Percentiles rank a stretch among this genome's conserved stretches.
Evolutionary conservation across 1,139 yeast species (phyloP).

Genomic region (Saccharomyces hybrid): DNA sequence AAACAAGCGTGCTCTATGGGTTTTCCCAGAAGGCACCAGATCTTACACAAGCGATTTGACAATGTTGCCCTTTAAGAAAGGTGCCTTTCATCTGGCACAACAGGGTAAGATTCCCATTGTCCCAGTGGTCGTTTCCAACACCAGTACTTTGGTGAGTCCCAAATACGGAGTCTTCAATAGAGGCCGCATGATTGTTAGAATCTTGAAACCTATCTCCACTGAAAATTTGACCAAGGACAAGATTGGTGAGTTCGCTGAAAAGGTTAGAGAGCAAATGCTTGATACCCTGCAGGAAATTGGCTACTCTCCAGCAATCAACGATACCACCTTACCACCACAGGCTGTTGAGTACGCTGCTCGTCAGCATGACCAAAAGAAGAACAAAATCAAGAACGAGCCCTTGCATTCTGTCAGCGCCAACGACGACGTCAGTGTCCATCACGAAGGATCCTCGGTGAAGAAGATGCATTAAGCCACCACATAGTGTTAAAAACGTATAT

Average conservation of each 20-base stretch:
- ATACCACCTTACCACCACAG: slow-evolving; percentile 27
- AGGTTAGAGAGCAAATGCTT: slow-evolving; percentile 37
- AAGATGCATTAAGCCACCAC: neutral
- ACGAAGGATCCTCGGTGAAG: neutral
- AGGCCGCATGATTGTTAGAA: slow-evolving; percentile 61
- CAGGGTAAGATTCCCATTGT: slow-evolving; percentile 86
- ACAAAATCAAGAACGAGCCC: neutral
- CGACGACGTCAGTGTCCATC: neutral
- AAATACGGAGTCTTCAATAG: slow-evolving; percentile 49
- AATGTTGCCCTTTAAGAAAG: slow-evolving; percentile 85
- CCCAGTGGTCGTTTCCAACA: slow-evolving; percentile 82
- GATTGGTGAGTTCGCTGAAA: slow-evolving; percentile 43
- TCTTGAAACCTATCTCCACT: slow-evolving; percentile 60
- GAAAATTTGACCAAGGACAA: slow-evolving; percentile 53
- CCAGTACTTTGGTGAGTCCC: slow-evolving; percentile 63
- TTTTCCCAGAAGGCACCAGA: slow-evolving; percentile 96
- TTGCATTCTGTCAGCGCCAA: neutral
- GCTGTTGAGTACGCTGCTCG: slow-evolving; percentile 10
- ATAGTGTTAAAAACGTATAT: neutral
- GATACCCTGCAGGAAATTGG: slow-evolving; percentile 37
- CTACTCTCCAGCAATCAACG: slow-evolving; percentile 34
- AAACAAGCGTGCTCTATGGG: slow-evolving; percentile 63
- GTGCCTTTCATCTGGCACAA: slow-evolving; percentile 94
- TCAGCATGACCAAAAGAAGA: neutral
- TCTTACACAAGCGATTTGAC: slow-evolving; percentile 62